Percentiles rank a stretch among this genome's conserved stretches.
Evolutionary conservation across 2,329 filamentous ascomycete genomes (phyloP).

Genomic region (Colletotrichum kahawae): DNA sequence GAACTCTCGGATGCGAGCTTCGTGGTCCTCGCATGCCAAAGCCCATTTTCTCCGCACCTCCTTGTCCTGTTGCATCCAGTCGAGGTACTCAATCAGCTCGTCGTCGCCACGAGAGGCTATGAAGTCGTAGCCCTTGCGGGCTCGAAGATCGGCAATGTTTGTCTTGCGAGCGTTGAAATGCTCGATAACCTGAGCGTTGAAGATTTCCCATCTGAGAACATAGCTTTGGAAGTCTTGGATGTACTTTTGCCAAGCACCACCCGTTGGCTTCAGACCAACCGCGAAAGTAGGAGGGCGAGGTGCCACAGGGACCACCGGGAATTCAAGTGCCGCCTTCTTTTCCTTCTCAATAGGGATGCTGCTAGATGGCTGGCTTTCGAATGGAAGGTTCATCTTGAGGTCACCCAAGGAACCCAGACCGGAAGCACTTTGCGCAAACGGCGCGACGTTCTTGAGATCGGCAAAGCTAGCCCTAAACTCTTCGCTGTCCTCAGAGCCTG

Average conservation of each 20-base stretch:
- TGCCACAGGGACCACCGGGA: constrained; percentile 54
- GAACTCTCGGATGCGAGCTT: constrained; percentile 63
- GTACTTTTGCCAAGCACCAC: constrained; percentile 55
- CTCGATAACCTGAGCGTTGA: constrained; percentile 55
- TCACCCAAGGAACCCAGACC: constrained; percentile 62
- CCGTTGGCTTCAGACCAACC: constrained; percentile 47
- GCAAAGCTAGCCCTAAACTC: constrained; percentile 59
- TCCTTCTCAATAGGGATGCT: constrained; percentile 41
- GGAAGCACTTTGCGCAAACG: constrained; percentile 50
- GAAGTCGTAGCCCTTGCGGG: constrained; percentile 50
- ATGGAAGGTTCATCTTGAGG: constrained; percentile 61
- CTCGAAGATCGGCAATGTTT: constrained; percentile 42
- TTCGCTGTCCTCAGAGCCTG: constrained; percentile 61
- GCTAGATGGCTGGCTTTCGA: constrained; percentile 56
- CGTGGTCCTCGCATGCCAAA: constrained; percentile 64
- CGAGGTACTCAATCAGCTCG: constrained; percentile 63
- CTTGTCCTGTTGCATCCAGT: constrained; percentile 68
- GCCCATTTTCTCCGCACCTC: constrained; percentile 66
- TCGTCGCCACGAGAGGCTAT: constrained; percentile 44
- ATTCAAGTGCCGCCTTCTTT: constrained; percentile 41
- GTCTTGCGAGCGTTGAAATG: constrained; percentile 60
- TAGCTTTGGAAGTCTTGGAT: constrained; percentile 59
- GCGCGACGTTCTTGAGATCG: constrained; percentile 62
- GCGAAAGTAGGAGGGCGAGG: constrained; percentile 49
- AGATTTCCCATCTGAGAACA: constrained; percentile 47